These are phyloP conservation scores for Isochrysis galbana DNA, from an alignment of 78 protist species.

Conservation along the genomic window DNA sequence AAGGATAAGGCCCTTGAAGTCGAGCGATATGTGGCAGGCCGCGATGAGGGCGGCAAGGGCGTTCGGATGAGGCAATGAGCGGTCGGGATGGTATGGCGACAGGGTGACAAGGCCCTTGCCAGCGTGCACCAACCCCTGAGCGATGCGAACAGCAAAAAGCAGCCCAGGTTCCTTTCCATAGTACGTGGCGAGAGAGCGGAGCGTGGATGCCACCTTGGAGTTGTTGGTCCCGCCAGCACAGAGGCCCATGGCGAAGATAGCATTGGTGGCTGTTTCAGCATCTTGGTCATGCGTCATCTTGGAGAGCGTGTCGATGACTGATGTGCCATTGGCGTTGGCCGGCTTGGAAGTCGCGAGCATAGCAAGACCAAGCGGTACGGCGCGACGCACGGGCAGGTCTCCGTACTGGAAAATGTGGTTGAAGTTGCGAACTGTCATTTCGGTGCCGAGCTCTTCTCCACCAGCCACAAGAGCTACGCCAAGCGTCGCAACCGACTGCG, in stretches of 20 bases:
- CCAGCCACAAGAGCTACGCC: conserved; percentile 93
- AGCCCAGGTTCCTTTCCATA: conserved; percentile 46
- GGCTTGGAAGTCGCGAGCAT: conserved; percentile 87
- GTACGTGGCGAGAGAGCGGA: conserved; percentile 61
- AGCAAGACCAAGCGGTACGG: conserved; percentile 94
- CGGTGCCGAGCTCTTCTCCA: conserved; percentile 95
- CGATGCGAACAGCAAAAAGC: conserved; percentile 44
- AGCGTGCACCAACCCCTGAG: conserved; percentile 85
- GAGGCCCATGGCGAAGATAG: conserved; percentile 81
- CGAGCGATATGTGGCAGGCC: conserved; percentile 72
- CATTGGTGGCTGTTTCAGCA: conserved; percentile 51
- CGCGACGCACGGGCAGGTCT: conserved; percentile 30
- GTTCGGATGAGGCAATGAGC: conserved; percentile 49
- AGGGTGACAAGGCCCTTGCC: conserved; percentile 85
- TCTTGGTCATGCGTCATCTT: conserved; percentile 92
- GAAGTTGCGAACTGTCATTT: conserved; percentile 85
- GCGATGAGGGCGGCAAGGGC: conserved; percentile 59
- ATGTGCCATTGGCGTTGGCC: not conserved
- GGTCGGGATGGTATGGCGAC: conserved; percentile 74
- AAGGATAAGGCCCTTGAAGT: conserved; percentile 70
- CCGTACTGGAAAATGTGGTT: conserved; percentile 81
- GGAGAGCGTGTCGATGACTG: conserved; percentile 45
- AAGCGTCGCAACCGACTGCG: conserved; percentile 73
- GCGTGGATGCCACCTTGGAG: conserved; percentile 84
- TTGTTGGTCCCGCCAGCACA: conserved; percentile 96